Evolutionary conservation across 148 eudicot species (phyloP).

Genomic region (Bassia scoparia): DNA sequence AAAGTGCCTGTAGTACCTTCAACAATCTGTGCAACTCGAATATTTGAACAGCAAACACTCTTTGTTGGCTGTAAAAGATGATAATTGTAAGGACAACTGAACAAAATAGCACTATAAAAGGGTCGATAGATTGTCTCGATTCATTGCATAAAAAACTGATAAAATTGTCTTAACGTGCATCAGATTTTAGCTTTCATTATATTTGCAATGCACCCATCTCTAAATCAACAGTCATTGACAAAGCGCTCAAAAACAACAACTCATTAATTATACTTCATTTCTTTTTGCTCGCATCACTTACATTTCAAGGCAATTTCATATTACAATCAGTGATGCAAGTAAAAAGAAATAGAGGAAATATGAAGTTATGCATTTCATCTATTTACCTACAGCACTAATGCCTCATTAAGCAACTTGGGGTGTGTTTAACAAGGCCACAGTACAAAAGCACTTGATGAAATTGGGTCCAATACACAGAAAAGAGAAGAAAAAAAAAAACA

Average conservation of each 20-base stretch:
- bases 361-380: neutral
- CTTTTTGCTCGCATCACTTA: too few species aligned
- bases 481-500: neutral
- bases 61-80: slow-evolving; percentile 68
- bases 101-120: neutral
- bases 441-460: neutral
- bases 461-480: neutral
- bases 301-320: too few species aligned
- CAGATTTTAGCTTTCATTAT: neutral
- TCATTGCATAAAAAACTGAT: slow-evolving; percentile 12
- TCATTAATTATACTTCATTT: too few species aligned
- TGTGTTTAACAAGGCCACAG: neutral
- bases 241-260: too few species aligned
- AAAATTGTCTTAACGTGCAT: neutral
- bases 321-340: too few species aligned
- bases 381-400: neutral
- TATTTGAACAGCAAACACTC: slow-evolving; percentile 86
- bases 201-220: neutral
- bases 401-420: neutral
- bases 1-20: slow-evolving; percentile 45
- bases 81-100: slow-evolving; percentile 20
- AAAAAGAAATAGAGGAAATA: neutral
- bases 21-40: slow-evolving; percentile 93
- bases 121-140: neutral
- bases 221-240: too few species aligned